phyloP scores from a whole-genome alignment of 192 early-diverging fungal species.

The Obelidium mucronatum region DNA sequence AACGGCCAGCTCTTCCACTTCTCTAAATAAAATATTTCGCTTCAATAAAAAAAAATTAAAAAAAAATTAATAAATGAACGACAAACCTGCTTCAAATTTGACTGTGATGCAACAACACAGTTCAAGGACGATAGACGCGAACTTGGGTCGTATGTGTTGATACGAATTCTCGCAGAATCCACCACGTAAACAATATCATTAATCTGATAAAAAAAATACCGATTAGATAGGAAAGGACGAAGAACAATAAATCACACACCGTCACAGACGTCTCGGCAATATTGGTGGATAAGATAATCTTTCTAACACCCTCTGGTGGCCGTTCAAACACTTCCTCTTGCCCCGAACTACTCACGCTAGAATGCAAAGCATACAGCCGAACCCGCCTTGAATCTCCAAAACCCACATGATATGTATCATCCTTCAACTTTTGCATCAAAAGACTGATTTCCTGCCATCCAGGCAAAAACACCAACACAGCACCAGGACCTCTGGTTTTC shows the following conservation, averaged over 20 bases:
- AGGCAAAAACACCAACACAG: conserved; percentile 74
- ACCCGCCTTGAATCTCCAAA: conserved; percentile 46
- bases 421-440: conserved; percentile 59
- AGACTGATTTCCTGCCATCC: conserved; percentile 75
- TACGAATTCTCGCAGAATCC: conserved; percentile 76
- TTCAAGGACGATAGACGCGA: conserved; percentile 48
- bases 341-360: conserved; percentile 69
- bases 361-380: conserved; percentile 65
- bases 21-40: conserved; percentile 72
- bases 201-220: no score
- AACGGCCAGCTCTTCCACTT: conserved; percentile 89
- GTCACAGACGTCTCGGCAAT: conserved; percentile 87
- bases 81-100: conserved; percentile 54
- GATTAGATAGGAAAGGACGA: conserved; percentile 55
- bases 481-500: conserved; percentile 58
- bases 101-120: conserved; percentile 46
- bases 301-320: conserved; percentile 62
- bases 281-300: conserved; percentile 83
- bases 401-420: conserved; percentile 56
- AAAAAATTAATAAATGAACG: conserved; percentile 3
- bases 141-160: conserved; percentile 64
- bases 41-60: conserved; percentile 54
- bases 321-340: conserved; percentile 76
- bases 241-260: conserved; percentile 48
- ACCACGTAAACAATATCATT: conserved; percentile 84